Conservation (phyloP, 192 early-diverging fungal genomes). For the Mortierella claussenii region DNA sequence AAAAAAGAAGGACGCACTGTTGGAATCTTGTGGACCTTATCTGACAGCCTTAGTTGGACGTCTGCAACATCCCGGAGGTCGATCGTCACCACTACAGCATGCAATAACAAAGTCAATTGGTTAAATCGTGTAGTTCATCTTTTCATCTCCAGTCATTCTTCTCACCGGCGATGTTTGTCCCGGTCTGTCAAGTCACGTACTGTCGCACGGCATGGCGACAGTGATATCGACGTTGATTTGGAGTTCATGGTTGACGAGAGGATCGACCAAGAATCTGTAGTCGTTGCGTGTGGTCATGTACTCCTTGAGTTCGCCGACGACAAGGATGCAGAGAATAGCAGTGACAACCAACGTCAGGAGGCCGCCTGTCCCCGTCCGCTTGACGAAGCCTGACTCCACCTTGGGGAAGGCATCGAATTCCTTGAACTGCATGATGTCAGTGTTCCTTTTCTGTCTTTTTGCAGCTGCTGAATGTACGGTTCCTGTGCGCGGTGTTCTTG, state of each 20-base stretch:
- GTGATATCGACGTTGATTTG: slow-evolving; percentile 90
- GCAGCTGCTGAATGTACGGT: not conserved
- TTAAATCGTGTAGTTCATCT: no score
- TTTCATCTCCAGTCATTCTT: no score
- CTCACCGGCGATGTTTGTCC: no score
- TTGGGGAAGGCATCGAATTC: slow-evolving; percentile 90
- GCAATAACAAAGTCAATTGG: not conserved
- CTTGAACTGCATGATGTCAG: slow-evolving; percentile 45
- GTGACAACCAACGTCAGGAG: slow-evolving; percentile 78
- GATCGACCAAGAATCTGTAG: slow-evolving; percentile 87
- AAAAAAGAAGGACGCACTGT: slow-evolving; percentile 44
- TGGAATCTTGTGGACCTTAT: slow-evolving; percentile 62
- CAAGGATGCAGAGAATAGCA: slow-evolving; percentile 73
- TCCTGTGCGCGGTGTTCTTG: not conserved
- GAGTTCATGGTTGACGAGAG: slow-evolving; percentile 65
- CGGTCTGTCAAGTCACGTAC: slow-evolving; percentile 47
- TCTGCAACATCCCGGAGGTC: slow-evolving; percentile 79
- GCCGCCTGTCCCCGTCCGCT: slow-evolving; percentile 78
- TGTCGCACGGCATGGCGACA: slow-evolving; percentile 86
- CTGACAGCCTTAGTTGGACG: slow-evolving; percentile 64
- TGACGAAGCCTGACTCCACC: slow-evolving; percentile 82
- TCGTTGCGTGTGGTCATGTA: slow-evolving; percentile 72
- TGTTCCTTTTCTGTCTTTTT: not conserved
- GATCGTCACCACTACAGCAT: slow-evolving; percentile 65
- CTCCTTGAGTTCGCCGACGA: slow-evolving; percentile 73